Evolutionary conservation across 2,329 filamentous ascomycete species (phyloP), one percentile per base, ranked within the genome.

Genomic region (Cladosporium sphaerospermum): DNA sequence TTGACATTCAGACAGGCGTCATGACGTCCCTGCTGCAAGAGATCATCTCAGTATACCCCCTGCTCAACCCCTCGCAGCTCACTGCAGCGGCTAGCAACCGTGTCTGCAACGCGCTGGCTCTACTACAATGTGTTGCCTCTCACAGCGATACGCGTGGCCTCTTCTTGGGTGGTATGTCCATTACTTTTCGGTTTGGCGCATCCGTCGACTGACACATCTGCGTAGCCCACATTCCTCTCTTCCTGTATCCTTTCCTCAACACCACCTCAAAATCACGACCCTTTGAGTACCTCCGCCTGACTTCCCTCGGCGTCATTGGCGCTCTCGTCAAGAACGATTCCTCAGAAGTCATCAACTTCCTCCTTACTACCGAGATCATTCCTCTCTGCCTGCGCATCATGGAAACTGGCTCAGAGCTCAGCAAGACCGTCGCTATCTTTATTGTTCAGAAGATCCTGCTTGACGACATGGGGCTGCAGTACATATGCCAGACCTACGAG

Each of bases 361-460:
- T 99, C 51, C 79, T 99, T 45, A 97, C 93, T 1, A 99, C 93
- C 31, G 93, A 99, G 73, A 99, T 99, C 62, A 99, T 99, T 54
- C 93, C 93, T 9, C 82, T 99, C 10, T 99, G 93, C 71, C 84
- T 99, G 42, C 85, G 93, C 56, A 99, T 99, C 67, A 99, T 99
- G 93, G 93, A 99, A 76, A 99, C 93, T 0, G 93, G 93, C 46
- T 96, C 91, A 0, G 93, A 99, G 73, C 80, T 99, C 56, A 96
- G 90, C 78, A 99, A 99, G 78, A 99, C 93, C 0, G 93, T 99
- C 11, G 93, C 93, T 54, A 99, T 99, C 64, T 99, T 99, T 76
- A 99, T 99, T 64, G 93, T 99, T 14, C 93, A 99, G 73, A 99
- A 99, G 79, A 99, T 99, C 23, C 75, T 99, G 49, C 81, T 99